phyloP scores from a whole-genome alignment of 352 stramenopile genomes.

The Nothophytophthora sp. region DNA sequence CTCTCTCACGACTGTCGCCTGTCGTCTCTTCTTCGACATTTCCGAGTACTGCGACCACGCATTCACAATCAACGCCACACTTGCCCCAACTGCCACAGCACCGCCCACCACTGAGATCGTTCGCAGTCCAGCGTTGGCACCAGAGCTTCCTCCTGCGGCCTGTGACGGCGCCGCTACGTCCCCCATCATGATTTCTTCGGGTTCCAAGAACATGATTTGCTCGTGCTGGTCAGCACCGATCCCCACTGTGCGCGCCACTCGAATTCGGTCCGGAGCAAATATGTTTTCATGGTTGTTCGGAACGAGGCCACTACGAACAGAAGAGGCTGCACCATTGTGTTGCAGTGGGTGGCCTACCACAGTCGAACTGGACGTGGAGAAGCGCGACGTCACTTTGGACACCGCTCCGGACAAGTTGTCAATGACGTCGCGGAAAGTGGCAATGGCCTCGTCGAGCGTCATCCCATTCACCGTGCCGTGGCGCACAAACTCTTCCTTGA shows the following conservation, averaged over 20 bases:
- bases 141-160: slow-evolving; percentile 11
- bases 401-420: slow-evolving; percentile 59
- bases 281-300: slow-evolving; percentile 88
- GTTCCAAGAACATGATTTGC: slow-evolving; percentile 75
- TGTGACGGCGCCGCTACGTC: slow-evolving; percentile 44
- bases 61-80: slow-evolving; percentile 74
- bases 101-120: slow-evolving; percentile 73
- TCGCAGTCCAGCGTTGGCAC: slow-evolving; percentile 34
- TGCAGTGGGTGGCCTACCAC: slow-evolving; percentile 58
- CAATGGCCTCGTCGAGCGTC: slow-evolving; percentile 84
- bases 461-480: slow-evolving; percentile 81
- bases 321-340: slow-evolving; percentile 18
- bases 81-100: slow-evolving; percentile 76
- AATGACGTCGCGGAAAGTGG: slow-evolving; percentile 77
- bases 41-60: slow-evolving; percentile 86
- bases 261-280: slow-evolving; percentile 71
- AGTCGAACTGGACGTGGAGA: slow-evolving; percentile 71
- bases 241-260: slow-evolving; percentile 57
- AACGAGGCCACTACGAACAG: slow-evolving; percentile 41
- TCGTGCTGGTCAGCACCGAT: slow-evolving; percentile 65
- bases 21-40: slow-evolving; percentile 53
- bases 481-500: slow-evolving; percentile 77
- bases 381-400: slow-evolving; percentile 59
- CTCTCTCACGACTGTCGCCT: slow-evolving; percentile 68
- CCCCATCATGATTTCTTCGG: slow-evolving; percentile 69